Base-by-base conservation (phyloP, 1,284 basidiomycete genomes). In the Afroboletus lepidellus region DNA sequence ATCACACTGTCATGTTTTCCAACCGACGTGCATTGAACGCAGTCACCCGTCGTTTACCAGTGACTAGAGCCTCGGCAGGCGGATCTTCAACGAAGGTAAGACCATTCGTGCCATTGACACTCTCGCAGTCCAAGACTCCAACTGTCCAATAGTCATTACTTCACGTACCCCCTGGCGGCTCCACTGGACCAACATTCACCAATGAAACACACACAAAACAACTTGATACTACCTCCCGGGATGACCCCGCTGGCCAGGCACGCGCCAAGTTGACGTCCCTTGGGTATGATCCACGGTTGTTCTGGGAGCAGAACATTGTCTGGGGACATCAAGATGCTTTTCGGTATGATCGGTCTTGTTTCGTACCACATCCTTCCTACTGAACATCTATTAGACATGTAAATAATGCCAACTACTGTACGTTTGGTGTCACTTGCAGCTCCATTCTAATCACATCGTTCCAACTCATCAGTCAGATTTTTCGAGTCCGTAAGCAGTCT, bases 321-420 rank as follows among this genome's bases (percentile, higher is more conserved):
- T 90, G 87, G 87, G 87, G 87, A 44, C 83, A 90, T 60, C 81
- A 85, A 36, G 88, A 90, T 62, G 72, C 86, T 0, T 88, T 90
- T 63, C 81, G 83, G 87, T 87, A 62, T 44, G 83, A 68, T 23
- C 21, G 5, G n/a, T 32, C 37, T 37, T 25, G 13, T 43, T 29
- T 9, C 18, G 24, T 21, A 21, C 11, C 32, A 38, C 18, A 2
- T 8, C 15, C 29, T 12, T 38, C 32, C 30, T 21, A 15, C 27
- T 57, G 33, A 57, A 15, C 11, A 5, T 32, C 24, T 21, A 41
- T 23, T 50, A 90, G 87, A 63, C 87, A 90, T 60, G 85, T 90
- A 25, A 90, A 90, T 59, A 90, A 90, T 58, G 84, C 80, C 20
- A 80, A 79, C 53, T 90, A 90, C 61, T 70, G 86, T 88, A 61